Percentiles rank a stretch among this genome's conserved stretches.
These are phyloP conservation scores for Sporothrix curviconia DNA, from an alignment of 2,329 filamentous ascomycete species.

Conservation along the genomic window DNA sequence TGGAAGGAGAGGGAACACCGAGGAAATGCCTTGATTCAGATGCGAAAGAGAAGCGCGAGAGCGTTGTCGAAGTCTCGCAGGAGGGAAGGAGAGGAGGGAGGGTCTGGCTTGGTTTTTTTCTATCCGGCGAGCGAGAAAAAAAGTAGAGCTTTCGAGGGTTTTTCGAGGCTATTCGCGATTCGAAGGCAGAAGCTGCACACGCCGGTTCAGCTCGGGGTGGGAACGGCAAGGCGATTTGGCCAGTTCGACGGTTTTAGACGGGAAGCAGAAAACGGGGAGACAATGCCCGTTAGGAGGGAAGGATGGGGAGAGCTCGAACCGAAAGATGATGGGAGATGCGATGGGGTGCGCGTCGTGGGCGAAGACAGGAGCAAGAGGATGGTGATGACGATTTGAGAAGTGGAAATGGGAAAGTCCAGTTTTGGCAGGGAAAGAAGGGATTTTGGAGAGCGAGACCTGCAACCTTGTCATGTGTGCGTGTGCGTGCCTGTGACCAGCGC, in stretches of 20 bases:
- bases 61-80: no score
- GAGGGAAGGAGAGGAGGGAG: no score
- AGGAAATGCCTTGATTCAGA: not conserved
- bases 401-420: not conserved
- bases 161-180: no score
- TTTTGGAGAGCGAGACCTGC: no score
- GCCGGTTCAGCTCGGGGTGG: no score
- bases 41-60: constrained; percentile 2
- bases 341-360: not conserved
- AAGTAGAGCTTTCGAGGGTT: no score
- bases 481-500: not conserved
- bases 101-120: no score
- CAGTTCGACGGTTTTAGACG: no score
- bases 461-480: constrained; percentile 14
- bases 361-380: not conserved
- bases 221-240: not conserved
- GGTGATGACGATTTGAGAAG: constrained; percentile 12
- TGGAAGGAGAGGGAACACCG: not conserved
- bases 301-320: constrained; percentile 7
- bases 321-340: not conserved
- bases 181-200: no score
- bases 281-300: constrained; percentile 3
- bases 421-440: constrained; percentile 9
- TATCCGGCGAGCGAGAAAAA: no score
- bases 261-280: constrained; percentile 11